A percentile compares a stretch with the other conserved stretches of the same genome.
These are phyloP conservation scores for Neoscytalidium dimidiatum DNA, from an alignment of 2,329 filamentous ascomycete species.

Conservation along the genomic window DNA sequence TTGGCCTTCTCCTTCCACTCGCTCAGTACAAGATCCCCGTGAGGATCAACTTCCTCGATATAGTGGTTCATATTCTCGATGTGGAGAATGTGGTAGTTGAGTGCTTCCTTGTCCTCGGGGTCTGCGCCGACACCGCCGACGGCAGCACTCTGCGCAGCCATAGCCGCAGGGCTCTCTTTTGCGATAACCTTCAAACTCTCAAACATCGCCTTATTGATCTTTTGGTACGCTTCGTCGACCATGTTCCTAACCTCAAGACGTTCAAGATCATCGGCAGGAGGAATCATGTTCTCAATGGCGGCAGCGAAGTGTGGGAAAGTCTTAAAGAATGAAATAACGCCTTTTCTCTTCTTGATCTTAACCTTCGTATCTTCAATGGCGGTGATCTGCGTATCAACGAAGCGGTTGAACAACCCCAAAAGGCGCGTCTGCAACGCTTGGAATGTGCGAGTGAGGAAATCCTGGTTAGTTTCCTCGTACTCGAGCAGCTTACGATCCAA, in stretches of 20 bases:
- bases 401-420: conserved; percentile 76
- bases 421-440: conserved; percentile 78
- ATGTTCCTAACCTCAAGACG: conserved; percentile 69
- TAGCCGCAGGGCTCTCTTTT: conserved; percentile 60
- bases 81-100: conserved; percentile 95
- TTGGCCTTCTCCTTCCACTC: conserved; percentile 80
- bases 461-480: conserved; percentile 87
- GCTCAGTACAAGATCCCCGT: conserved; percentile 72
- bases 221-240: conserved; percentile 84
- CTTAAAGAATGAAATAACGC: conserved; percentile 92
- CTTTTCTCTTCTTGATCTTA: conserved; percentile 97
- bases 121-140: conserved; percentile 42
- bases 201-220: conserved; percentile 93
- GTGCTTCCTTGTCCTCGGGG: conserved; percentile 89
- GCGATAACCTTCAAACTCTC: conserved; percentile 96
- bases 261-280: conserved; percentile 44
- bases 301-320: conserved; percentile 86
- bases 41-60: conserved; percentile 82
- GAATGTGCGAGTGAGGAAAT: conserved; percentile 78
- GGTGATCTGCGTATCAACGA: conserved; percentile 91
- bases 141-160: conserved; percentile 54
- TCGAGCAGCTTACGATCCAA: conserved; percentile 78
- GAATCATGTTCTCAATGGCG: conserved; percentile 81
- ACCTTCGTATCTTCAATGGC: conserved; percentile 98
- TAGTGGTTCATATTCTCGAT: conserved; percentile 99